Base-by-base conservation (phyloP, 2,329 filamentous ascomycete genomes). In the Fonsecaea pedrosoi region DNA sequence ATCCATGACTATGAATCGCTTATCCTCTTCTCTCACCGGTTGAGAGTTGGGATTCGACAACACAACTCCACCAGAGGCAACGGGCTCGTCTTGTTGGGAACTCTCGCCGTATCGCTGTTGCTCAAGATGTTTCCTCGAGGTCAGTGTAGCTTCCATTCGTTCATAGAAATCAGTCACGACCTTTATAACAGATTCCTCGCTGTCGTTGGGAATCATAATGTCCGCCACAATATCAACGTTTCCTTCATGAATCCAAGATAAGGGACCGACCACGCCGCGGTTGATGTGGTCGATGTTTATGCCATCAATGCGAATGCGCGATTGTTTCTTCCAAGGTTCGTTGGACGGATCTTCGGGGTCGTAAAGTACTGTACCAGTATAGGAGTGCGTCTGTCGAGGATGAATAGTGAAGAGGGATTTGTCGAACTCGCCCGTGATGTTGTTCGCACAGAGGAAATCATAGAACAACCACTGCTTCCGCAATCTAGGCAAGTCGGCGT, bases 111-210 rank as follows among this genome's bases (percentile, higher is more conserved):
- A 60, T 9, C 62, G 60, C 6, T 58, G 54, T 34, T 65, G 54
- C 30, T 71, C 60, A 21, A 69, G 54, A 56, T 69, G 67, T 54
- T 69, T 71, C 60, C 58, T 72, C 40, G 65, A 70, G 45, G 45
- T 65, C 53, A 61, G 38, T 12, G 62, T 72, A 53, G 95, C 93
- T 79, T 99, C 95, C 75, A 99, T 87, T 68, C 92, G 91, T 77
- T 98, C 94, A 78, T 98, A 98, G 74, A 99, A 94, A 76, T 97
- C 94, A n/a, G 91, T 90, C 86, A 99, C 91, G 54, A 97, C 93
- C 77, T 97, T 97, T 30, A 90, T 90, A 64, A 99, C 89, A 70
- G 94, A 92, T 69, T 94, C 93, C 66, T 96, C 92, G 48, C 88
- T 87, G 62, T 98, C 95, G 37, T 89, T 88, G 0, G 95, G 95